A percentile compares a stretch with the other conserved stretches of the same genome.
phyloP scores from a whole-genome alignment of 1,284 basidiomycete genomes.

The Apiotrichum gamsii region DNA sequence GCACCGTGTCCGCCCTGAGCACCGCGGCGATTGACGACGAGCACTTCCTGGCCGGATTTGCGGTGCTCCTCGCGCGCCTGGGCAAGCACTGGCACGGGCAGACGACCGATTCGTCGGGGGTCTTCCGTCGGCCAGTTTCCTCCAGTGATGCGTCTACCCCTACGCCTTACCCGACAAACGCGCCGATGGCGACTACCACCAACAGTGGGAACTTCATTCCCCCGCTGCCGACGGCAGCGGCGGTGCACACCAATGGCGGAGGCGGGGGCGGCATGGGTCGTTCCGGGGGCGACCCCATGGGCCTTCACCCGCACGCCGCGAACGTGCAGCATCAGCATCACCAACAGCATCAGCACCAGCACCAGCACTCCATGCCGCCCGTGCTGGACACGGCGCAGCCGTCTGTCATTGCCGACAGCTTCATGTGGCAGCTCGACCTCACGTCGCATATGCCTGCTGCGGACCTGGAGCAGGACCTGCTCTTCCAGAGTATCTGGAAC shows the following conservation, averaged over 20 bases:
- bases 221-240: too few relatives aligned
- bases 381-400: not conserved
- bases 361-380: not conserved
- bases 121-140: too few relatives aligned
- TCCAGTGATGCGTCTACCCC: not conserved
- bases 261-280: too few relatives aligned
- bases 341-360: not conserved
- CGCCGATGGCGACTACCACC: too few relatives aligned
- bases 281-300: too few relatives aligned
- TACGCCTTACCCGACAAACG: not conserved
- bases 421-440: constrained; percentile 11
- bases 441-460: constrained; percentile 12
- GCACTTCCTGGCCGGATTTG: constrained; percentile 13
- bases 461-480: constrained; percentile 12
- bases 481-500: constrained; percentile 5
- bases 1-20: constrained; percentile 4
- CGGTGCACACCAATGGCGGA: too few relatives aligned
- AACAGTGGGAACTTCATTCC: too few relatives aligned
- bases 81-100: constrained; percentile 10
- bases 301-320: too few relatives aligned
- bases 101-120: too few relatives aligned
- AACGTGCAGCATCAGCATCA: too few relatives aligned
- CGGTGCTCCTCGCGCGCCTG: constrained; percentile 5
- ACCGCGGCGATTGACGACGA: constrained; percentile 11
- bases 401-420: not conserved